Evolutionary conservation across 1,139 yeast genomes (phyloP), one percentile per base, ranked within the genome.

Genomic region (Candida pseudoviswanathii): DNA sequence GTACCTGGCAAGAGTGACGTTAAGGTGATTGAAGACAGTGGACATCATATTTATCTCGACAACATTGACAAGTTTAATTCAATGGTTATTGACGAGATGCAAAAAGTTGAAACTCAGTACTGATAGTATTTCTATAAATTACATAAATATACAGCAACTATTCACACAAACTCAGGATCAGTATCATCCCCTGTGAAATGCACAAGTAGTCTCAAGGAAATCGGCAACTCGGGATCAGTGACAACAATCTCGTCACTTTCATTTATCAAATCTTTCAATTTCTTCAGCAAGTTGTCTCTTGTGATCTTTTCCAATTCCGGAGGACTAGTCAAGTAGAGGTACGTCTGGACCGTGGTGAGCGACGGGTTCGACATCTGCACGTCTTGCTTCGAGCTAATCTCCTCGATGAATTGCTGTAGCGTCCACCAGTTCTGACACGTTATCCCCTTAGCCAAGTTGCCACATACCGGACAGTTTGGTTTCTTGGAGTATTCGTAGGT

Each of bases 391-490:
- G 51, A 49, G 40, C 57, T 60, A 9, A 73, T 54, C 27, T 68
- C 68, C 6, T 78, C 81, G 8, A 84, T 73, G 48, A 84, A 74
- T 30, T 76, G 76, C n/a, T 68, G 68, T 44, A 82, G 65, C 0
- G 83, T 73, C 72, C 77, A 71, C 66, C 74, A 68, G 6, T 60
- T 59, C 3, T 69, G 65, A 0, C 74, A 76, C 2, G 49, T 53
- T 6, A 77, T 48, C 4, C 50, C 54, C 41, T 72, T 75, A 1
- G 78, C 72, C 29, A 64, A 54, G 45, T 70, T 70, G 0, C 94
- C 94, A 66, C 97, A 90, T 0, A 89, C 92, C 0, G 90, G 80
- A 61, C 97, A 90, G 51, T 80, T 80, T 0, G 73, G 70, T 54
- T 81, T 79, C 56, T 78, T 77, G 46, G 84, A 79, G 54, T 85